These are phyloP conservation scores for Cutaneotrichosporon sp. DNA, from an alignment of 1,284 basidiomycete genomes.

Conservation along the genomic window DNA sequence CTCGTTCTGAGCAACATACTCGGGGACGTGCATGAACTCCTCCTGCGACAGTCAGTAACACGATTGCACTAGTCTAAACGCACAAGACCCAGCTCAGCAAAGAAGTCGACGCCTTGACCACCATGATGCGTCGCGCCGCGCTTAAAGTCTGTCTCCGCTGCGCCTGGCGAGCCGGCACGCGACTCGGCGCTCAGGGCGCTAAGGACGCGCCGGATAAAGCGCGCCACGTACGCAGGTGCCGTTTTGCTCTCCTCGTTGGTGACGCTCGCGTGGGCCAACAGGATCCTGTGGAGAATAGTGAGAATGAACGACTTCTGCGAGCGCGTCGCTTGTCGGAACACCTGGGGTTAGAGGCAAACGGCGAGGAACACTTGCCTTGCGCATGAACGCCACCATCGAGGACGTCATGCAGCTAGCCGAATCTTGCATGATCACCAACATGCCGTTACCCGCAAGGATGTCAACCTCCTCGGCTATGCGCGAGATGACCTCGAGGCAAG, in stretches of 20 bases:
- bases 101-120: conserved; percentile 10
- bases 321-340: conserved; percentile 24
- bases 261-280: conserved; percentile 15
- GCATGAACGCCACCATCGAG: conserved; percentile 24
- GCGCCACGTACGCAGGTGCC: conserved; percentile 20
- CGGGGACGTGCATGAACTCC: conserved; percentile 29
- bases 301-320: conserved; percentile 17
- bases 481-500: conserved; percentile 23
- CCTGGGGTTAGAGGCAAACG: conserved; percentile 7
- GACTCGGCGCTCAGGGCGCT: conserved; percentile 14
- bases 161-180: not conserved
- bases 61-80: not conserved
- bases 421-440: conserved; percentile 36
- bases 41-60: conserved; percentile 13
- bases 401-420: conserved; percentile 34
- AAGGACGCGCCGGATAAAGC: conserved; percentile 18
- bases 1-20: conserved; percentile 22
- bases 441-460: conserved; percentile 24
- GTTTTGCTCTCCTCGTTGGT: conserved; percentile 17
- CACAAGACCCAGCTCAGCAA: conserved; percentile 15
- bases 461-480: conserved; percentile 33
- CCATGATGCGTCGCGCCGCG: not conserved
- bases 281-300: conserved; percentile 18
- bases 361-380: conserved; percentile 19
- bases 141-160: not conserved